A percentile compares a stretch with the other conserved stretches of the same genome.
Evolutionary conservation across 225 moss, liverwort and hornwort genomes (phyloP).

Genomic region (Marchantia paleacea): DNA sequence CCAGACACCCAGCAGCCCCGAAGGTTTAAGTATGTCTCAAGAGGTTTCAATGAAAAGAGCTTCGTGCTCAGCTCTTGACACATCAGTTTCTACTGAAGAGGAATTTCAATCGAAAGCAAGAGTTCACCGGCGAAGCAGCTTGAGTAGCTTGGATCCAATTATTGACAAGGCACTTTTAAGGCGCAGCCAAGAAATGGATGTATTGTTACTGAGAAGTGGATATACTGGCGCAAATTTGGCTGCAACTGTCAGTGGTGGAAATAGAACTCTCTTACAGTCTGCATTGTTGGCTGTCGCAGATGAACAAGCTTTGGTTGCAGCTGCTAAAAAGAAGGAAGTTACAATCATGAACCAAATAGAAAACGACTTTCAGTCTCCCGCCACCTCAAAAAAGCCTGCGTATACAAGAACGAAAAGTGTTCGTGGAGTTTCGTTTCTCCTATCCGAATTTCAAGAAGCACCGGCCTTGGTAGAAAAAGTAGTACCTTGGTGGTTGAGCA

Average conservation of each 20-base stretch:
- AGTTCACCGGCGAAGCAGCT: slow-evolving; percentile 44
- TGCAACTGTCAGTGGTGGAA: slow-evolving; percentile 17
- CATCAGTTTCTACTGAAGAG: slow-evolving; percentile 21
- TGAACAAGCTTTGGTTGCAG: slow-evolving; percentile 44
- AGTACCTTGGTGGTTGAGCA: slow-evolving; percentile 71
- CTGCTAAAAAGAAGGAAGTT: slow-evolving; percentile 28
- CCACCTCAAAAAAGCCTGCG: background rate
- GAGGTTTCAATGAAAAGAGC: background rate
- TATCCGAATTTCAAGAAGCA: slow-evolving; percentile 67
- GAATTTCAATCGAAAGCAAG: slow-evolving; percentile 24
- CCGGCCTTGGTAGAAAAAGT: slow-evolving; percentile 37
- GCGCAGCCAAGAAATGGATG: slow-evolving; percentile 44
- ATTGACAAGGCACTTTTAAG: background rate
- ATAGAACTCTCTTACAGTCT: slow-evolving; percentile 69
- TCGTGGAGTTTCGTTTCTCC: slow-evolving; percentile 47
- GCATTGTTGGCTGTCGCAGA: slow-evolving; percentile 62
- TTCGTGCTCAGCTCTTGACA: background rate
- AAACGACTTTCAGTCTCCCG: background rate
- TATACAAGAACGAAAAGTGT: slow-evolving; percentile 27
- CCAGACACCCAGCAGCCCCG: background rate
- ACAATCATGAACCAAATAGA: background rate
- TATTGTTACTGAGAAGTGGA: slow-evolving; percentile 59
- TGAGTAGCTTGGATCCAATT: background rate
- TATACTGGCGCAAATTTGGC: slow-evolving; percentile 27
- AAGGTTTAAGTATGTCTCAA: background rate